A percentile compares a stretch with the other conserved stretches of the same genome.
phyloP scores from a whole-genome alignment of 345 rosid genomes.

The Hibiscus syriacus region DNA sequence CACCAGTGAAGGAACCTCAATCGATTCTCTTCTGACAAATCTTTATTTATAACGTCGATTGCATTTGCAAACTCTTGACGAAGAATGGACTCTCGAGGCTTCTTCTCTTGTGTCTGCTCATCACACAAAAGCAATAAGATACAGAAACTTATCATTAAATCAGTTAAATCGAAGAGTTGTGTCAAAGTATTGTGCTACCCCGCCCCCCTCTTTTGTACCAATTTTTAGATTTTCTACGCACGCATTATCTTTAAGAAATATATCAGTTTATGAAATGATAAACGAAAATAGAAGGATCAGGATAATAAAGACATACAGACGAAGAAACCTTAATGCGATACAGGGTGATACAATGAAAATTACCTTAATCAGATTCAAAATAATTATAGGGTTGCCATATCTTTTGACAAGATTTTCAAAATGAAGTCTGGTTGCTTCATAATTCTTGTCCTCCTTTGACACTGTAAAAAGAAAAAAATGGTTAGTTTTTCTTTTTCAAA shows the following conservation, averaged over 20 bases:
- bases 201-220: not conserved
- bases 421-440: slow-evolving; percentile 90
- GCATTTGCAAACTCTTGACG: slow-evolving; percentile 96
- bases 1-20: slow-evolving; percentile 87
- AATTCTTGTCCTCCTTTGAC: slow-evolving; percentile 80
- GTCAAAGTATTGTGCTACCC: not conserved
- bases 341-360: slow-evolving; percentile 14
- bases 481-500: slow-evolving; percentile 9
- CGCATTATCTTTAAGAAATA: slow-evolving; percentile 7
- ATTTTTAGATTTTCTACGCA: not conserved
- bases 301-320: not conserved
- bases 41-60: slow-evolving; percentile 81
- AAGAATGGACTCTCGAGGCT: slow-evolving; percentile 90
- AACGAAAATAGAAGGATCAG: not conserved
- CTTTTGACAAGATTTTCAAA: slow-evolving; percentile 82
- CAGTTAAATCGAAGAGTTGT: not conserved
- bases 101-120: slow-evolving; percentile 58
- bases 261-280: not conserved
- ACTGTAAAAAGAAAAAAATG: slow-evolving; percentile 34
- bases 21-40: slow-evolving; percentile 66
- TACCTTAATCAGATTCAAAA: slow-evolving; percentile 92
- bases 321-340: not conserved
- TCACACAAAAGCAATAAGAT: slow-evolving; percentile 10
- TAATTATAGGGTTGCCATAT: slow-evolving; percentile 92
- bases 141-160: not conserved